Percentiles rank a stretch among this genome's conserved stretches.
These are phyloP conservation scores for Moricandia arvensis DNA, from an alignment of 345 rosid species.

Conservation along the genomic window DNA sequence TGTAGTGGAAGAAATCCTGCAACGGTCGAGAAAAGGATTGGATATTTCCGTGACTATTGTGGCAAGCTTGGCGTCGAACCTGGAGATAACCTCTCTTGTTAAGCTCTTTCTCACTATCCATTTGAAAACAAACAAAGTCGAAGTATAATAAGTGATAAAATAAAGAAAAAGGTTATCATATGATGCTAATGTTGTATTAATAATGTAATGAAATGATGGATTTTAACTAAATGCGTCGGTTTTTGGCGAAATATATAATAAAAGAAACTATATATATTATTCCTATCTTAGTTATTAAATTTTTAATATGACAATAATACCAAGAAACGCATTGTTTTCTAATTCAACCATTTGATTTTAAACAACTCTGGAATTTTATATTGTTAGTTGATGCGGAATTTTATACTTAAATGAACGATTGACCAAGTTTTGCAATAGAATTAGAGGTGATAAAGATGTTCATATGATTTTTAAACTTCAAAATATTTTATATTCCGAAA, in stretches of 20 bases:
- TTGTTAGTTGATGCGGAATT: no score
- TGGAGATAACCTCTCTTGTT: conserved; percentile 56
- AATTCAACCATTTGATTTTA: no score
- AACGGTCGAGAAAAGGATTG: conserved; percentile 39
- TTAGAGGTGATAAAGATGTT: no score
- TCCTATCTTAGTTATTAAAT: neutral
- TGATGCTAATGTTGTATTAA: neutral
- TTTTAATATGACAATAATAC: no score
- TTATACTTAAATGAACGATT: no score
- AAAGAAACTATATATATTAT: neutral
- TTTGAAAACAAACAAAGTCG: neutral
- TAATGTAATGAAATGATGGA: conserved; percentile 4
- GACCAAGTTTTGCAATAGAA: no score
- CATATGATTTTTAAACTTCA: no score
- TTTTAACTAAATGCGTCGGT: neutral
- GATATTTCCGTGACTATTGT: conserved; percentile 51
- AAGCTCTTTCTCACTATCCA: neutral
- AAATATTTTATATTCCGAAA: no score
- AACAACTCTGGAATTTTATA: no score
- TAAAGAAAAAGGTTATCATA: neutral
- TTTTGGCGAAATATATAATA: neutral
- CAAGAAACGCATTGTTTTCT: no score
- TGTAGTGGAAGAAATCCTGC: conserved; percentile 44
- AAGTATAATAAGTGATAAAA: neutral
- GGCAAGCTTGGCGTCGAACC: conserved; percentile 49